Percentiles rank a stretch among this genome's conserved stretches.
phyloP scores from a whole-genome alignment of 2,329 filamentous ascomycete species.

The Fusarium fracticaudum region DNA sequence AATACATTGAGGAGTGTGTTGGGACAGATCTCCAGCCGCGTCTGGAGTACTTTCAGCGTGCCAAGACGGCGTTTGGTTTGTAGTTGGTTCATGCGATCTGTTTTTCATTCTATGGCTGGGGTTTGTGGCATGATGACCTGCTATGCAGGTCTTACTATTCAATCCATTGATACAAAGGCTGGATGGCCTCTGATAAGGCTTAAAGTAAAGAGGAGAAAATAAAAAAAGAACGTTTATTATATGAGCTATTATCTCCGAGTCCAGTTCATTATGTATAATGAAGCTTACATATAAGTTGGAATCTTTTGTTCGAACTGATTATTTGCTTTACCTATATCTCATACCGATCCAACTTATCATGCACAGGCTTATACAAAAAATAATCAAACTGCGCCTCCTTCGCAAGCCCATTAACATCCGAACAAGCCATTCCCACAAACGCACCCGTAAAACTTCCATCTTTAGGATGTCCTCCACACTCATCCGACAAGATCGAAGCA shows the following conservation, averaged over 20 bases:
- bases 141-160: neutral
- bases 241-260: neutral
- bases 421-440: constrained; percentile 66
- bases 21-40: constrained; percentile 48
- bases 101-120: neutral
- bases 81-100: neutral
- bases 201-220: neutral
- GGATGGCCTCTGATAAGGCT: accelerated
- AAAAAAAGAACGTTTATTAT: neutral
- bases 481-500: constrained; percentile 68
- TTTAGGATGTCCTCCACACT: constrained; percentile 68
- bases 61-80: constrained; percentile 59
- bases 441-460: constrained; percentile 73
- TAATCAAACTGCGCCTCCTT: constrained; percentile 60
- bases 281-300: accelerated
- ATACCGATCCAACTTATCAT: constrained; percentile 60
- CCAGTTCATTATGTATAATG: accelerated
- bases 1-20: constrained; percentile 60
- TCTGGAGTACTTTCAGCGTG: constrained; percentile 53
- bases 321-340: neutral
- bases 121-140: neutral
- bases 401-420: constrained; percentile 63
- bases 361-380: constrained; percentile 60
- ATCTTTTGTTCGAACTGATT: neutral
- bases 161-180: accelerated